Evolutionary conservation across 2,329 filamentous ascomycete genomes (phyloP), one percentile per base, ranked within the genome.

Genomic region (Aspergillus uvarum): DNA sequence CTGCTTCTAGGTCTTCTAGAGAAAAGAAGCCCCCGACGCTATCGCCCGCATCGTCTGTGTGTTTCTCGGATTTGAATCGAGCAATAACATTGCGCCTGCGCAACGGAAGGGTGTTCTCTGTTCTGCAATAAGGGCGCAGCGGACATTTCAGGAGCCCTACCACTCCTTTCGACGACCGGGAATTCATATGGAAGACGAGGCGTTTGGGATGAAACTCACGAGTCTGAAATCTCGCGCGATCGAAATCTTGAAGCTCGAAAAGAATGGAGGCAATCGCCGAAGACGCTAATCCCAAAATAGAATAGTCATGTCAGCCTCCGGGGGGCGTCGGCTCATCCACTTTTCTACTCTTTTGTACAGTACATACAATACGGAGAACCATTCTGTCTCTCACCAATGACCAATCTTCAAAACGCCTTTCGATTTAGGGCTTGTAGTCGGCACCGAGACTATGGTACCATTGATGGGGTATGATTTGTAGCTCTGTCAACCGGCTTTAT

Each of bases 131-230:
- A 44, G 51, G 53, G 21, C 63, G 44, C 26, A 63, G 57, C 38
- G 63, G 67, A 59, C 59, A 62, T 61, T 62, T 62, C n/a, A 70
- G 38, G 57, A 67, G 67, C 60, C 67, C 61, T 51, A 63, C 63
- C 49, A 62, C 64, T 49, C 62, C 57, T 56, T 56, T 66, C 16
- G 66, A 59, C 29, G 65, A 63, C 58, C 63, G 65, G 53, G 65
- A 65, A 63, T 71, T 65, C 72, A 74, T 74, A 62, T 59, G 64
- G 64, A 61, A 57, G 7, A 55, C 24, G 24, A 51, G 44, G 56
- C 24, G 44, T 31, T 2, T 44, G 55, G 26, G 50, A 50, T 38
- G 24, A 31, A 22, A 29, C 22, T 22, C 26, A 48, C 44, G 49
- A 50, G 22, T 21, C 49, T 35, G 19, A 35, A 60, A 57, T 47